A percentile compares a stretch with the other conserved stretches of the same genome.
Conservation (phyloP, 2,329 filamentous ascomycete species). For the Penicillium sp. region DNA sequence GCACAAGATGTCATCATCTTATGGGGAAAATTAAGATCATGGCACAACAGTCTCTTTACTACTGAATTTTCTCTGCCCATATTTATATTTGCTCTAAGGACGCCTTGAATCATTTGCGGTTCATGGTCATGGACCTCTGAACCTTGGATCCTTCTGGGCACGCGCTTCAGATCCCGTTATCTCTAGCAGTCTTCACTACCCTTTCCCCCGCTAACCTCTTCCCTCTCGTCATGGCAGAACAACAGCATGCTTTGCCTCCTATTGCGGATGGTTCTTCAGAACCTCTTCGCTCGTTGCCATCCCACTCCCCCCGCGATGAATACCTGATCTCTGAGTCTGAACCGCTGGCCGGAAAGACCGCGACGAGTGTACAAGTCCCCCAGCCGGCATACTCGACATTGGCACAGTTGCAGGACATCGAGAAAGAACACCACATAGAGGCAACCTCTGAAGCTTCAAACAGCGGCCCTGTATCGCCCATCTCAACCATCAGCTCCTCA, state of each 20-base stretch:
- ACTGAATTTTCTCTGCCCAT: neutral
- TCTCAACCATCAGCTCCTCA: constrained; percentile 24
- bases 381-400: constrained; percentile 18
- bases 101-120: neutral
- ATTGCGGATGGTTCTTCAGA: constrained; percentile 1
- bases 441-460: constrained; percentile 1
- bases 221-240: constrained; percentile 10
- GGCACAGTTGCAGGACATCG: constrained; percentile 9
- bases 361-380: constrained; percentile 12
- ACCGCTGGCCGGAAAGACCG: constrained; percentile 4
- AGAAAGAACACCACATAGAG: constrained; percentile 8
- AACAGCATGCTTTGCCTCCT: neutral
- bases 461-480: constrained; percentile 13
- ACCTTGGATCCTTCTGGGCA: neutral
- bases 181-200: neutral
- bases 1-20: constrained; percentile 21
- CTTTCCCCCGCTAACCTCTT: neutral
- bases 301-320: neutral
- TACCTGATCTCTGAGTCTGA: constrained; percentile 3
- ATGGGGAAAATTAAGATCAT: constrained; percentile 11
- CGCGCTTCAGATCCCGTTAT: constrained; percentile 5
- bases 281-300: neutral
- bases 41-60: constrained; percentile 1
- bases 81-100: constrained; percentile 1
- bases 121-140: constrained; percentile 20